Percentiles rank a stretch among this genome's conserved stretches.
Conservation (phyloP, 2,329 filamentous ascomycete species). For the Sarocladium strictum region DNA sequence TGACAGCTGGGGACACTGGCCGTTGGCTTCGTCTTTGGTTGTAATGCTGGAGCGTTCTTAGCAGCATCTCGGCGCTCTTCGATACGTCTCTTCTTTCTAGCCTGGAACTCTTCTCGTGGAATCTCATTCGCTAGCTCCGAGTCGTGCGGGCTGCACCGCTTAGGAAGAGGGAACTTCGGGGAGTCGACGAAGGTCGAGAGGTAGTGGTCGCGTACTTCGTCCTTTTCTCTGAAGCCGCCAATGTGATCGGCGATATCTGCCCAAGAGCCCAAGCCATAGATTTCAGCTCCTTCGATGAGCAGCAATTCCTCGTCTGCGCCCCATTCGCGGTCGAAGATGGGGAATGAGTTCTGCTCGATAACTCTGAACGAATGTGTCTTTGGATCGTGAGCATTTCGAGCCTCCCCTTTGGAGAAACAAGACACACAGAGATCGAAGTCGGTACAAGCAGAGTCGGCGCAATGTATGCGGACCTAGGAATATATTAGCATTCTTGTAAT, state of each 20-base stretch:
- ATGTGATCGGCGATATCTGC: slow-evolving; percentile 98
- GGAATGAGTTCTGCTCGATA: slow-evolving; percentile 97
- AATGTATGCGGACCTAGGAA: slow-evolving; percentile 82
- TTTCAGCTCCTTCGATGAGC: slow-evolving; percentile 87
- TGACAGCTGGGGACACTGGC: slow-evolving; percentile 94
- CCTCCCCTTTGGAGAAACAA: slow-evolving; percentile 80
- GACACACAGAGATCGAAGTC: slow-evolving; percentile 97
- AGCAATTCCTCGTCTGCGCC: slow-evolving; percentile 96
- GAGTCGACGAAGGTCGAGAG: slow-evolving; percentile 82
- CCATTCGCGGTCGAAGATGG: slow-evolving; percentile 93
- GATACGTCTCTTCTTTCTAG: slow-evolving; percentile 86
- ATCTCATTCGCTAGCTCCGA: slow-evolving; percentile 72
- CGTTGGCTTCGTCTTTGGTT: slow-evolving; percentile 92
- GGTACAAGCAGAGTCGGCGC: slow-evolving; percentile 73
- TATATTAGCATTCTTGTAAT: slow-evolving; percentile 1
- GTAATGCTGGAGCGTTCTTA: slow-evolving; percentile 75
- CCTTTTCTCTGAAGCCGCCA: slow-evolving; percentile 87
- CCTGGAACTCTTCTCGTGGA: slow-evolving; percentile 86
- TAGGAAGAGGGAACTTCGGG: slow-evolving; percentile 76
- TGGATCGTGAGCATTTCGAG: slow-evolving; percentile 79
- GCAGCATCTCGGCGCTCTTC: slow-evolving; percentile 84
- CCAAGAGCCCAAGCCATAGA: slow-evolving; percentile 95
- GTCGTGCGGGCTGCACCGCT: slow-evolving; percentile 77
- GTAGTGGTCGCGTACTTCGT: slow-evolving; percentile 95
- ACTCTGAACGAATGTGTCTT: slow-evolving; percentile 83